phyloP scores from a whole-genome alignment of 2,329 filamentous ascomycete genomes.

The Penicillium concentricum region DNA sequence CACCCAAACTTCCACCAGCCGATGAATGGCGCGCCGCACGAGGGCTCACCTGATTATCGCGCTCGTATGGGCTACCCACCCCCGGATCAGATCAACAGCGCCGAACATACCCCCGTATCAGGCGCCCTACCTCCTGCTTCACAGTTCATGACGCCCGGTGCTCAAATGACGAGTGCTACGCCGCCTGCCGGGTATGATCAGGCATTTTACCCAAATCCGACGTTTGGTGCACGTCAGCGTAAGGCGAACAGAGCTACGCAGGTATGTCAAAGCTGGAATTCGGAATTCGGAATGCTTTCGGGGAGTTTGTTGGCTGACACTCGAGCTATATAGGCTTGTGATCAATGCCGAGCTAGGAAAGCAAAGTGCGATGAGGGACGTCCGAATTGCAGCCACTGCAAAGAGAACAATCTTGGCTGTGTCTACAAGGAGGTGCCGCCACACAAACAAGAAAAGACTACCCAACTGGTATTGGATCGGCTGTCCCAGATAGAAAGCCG shows the following conservation, averaged over 20 bases:
- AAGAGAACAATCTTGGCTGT: constrained; percentile 79
- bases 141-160: constrained; percentile 28
- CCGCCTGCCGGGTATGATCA: constrained; percentile 32
- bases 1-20: constrained; percentile 30
- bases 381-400: constrained; percentile 79
- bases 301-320: not conserved
- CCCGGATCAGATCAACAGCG: constrained; percentile 30
- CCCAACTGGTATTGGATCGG: constrained; percentile 38
- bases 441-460: constrained; percentile 64
- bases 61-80: constrained; percentile 33
- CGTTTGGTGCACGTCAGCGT: constrained; percentile 36
- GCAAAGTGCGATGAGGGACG: constrained; percentile 88
- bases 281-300: not conserved
- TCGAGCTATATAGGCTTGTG: constrained; percentile 68
- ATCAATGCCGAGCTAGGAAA: constrained; percentile 82
- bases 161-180: constrained; percentile 26
- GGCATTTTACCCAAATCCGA: constrained; percentile 31
- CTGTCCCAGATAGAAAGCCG: constrained; percentile 34
- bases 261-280: constrained; percentile 28
- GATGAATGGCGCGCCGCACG: constrained; percentile 36
- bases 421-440: constrained; percentile 88
- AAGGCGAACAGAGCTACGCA: constrained; percentile 43
- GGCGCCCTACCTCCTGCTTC: constrained; percentile 32
- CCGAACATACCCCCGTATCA: constrained; percentile 30
- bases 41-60: constrained; percentile 34